Evolutionary conservation across 345 rosid genomes (phyloP).

Genomic region (Sonneratia alba): DNA sequence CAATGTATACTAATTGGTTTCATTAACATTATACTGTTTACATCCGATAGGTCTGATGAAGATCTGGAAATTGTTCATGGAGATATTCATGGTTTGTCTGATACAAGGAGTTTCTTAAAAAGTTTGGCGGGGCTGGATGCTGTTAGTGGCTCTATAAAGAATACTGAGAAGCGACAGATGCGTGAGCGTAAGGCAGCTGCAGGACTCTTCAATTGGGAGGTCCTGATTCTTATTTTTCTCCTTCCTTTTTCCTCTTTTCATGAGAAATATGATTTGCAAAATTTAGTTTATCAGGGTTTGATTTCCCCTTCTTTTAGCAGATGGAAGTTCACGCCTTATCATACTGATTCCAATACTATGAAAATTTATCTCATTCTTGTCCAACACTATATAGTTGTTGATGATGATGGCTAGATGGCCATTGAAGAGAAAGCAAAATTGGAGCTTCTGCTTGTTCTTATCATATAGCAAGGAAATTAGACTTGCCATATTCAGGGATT

Average conservation of each 20-base stretch:
- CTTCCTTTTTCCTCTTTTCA: not conserved
- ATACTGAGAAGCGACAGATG: constrained; percentile 65
- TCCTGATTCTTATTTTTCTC: constrained; percentile 12
- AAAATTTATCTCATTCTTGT: not conserved
- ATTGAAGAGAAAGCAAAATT: not conserved
- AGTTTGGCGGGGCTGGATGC: constrained; percentile 68
- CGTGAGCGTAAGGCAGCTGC: constrained; percentile 96
- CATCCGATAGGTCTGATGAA: constrained; percentile 39
- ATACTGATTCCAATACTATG: not conserved
- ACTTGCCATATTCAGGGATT: no score
- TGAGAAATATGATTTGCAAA: not conserved
- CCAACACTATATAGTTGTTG: not conserved
- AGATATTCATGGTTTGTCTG: constrained; percentile 71
- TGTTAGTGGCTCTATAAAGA: constrained; percentile 41
- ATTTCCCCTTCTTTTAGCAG: not conserved
- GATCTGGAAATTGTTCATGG: constrained; percentile 94
- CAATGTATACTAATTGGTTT: constrained; percentile 3
- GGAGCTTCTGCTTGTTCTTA: no score
- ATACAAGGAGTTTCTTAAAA: constrained; percentile 72
- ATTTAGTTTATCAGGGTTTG: not conserved
- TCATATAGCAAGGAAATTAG: no score
- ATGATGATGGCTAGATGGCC: not conserved
- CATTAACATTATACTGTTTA: constrained; percentile 12
- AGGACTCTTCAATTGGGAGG: constrained; percentile 96
- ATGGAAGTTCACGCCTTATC: not conserved